Evolutionary conservation across 352 stramenopile species (phyloP), one percentile per base, ranked within the genome.

Genomic region (Phytophthora citrophthora): DNA sequence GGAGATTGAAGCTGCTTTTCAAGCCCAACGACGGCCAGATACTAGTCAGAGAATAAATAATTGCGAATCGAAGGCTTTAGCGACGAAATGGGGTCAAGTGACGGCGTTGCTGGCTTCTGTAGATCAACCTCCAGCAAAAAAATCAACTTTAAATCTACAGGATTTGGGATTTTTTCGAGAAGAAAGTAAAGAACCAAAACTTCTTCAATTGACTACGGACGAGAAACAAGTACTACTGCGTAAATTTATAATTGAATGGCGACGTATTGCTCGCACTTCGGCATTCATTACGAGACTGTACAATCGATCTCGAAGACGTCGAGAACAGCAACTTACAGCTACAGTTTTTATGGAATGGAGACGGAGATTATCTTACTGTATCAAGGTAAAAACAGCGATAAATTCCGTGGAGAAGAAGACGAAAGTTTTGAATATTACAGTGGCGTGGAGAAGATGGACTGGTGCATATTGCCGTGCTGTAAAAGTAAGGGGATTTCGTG

Each of bases 21-120:
- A 70, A 2, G 54, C 59, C 6, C 65, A 61, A n/a, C 46, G 53
- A 45, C 41, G 38, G 5, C 12, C 38, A 0, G 55, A 6, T 11
- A 53, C 10, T 10, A 29, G 34, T 0, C 40, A 8, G 11, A 61
- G 26, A 31, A 13, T n/a, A 5, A 3, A 20, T 1, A n/a, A 11
- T 36, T 27, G 4, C 0, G 11, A 26, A 0, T 12, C 34, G 1
- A 31, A 45, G 8, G 29, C 23, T 48, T 53, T 48, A 11, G 20
- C 44, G 8, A 39, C 67, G 13, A 70, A 70, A 64, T 74, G 67
- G 67, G 61, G 52, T 8, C 20, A 68, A 64, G 61, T 74, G 39
- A 74, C 67, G 45, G 32, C 50, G 51, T 32, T 74, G 18, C 41
- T 74, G 61, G 67, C 67, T 32, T 74, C 67, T 31, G 55, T 68